These are phyloP conservation scores for Calonectria naviculata DNA, from an alignment of 2,329 filamentous ascomycete genomes.

Conservation along the genomic window DNA sequence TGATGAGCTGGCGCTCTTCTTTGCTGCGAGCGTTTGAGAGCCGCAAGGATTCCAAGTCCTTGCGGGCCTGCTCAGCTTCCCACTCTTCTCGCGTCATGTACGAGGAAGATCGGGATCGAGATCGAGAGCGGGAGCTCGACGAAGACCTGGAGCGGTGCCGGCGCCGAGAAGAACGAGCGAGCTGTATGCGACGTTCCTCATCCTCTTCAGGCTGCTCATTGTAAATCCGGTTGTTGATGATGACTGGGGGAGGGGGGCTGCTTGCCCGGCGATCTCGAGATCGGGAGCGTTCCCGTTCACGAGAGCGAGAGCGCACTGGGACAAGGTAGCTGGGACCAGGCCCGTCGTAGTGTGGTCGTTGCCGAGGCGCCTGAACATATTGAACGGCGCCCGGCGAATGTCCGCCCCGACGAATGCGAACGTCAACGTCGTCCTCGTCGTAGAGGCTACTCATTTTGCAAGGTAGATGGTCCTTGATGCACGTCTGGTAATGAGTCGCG, in stretches of 20 bases:
- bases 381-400: slow-evolving; percentile 55
- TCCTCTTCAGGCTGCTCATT: slow-evolving; percentile 56
- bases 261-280: slow-evolving; percentile 59
- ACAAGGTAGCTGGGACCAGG: slow-evolving; percentile 55
- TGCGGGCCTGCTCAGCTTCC: slow-evolving; percentile 44
- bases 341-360: slow-evolving; percentile 53
- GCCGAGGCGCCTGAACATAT: slow-evolving; percentile 57
- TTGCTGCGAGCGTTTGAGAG: slow-evolving; percentile 45
- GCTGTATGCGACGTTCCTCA: slow-evolving; percentile 43
- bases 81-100: slow-evolving; percentile 57
- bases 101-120: slow-evolving; percentile 49
- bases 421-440: slow-evolving; percentile 66
- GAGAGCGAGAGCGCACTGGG: slow-evolving; percentile 54
- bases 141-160: slow-evolving; percentile 38
- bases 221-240: slow-evolving; percentile 69
- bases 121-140: slow-evolving; percentile 44
- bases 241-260: slow-evolving; percentile 56
- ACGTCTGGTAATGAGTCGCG: background rate
- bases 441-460: slow-evolving; percentile 54
- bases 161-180: slow-evolving; percentile 39
- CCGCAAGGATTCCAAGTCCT: slow-evolving; percentile 34
- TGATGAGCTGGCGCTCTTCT: slow-evolving; percentile 48
- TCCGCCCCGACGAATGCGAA: slow-evolving; percentile 57
- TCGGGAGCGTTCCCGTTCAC: slow-evolving; percentile 55
- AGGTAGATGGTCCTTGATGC: background rate